Evolutionary conservation across 768 basidiomycete species (phyloP).

Genomic region (Pholiota microspora): DNA sequence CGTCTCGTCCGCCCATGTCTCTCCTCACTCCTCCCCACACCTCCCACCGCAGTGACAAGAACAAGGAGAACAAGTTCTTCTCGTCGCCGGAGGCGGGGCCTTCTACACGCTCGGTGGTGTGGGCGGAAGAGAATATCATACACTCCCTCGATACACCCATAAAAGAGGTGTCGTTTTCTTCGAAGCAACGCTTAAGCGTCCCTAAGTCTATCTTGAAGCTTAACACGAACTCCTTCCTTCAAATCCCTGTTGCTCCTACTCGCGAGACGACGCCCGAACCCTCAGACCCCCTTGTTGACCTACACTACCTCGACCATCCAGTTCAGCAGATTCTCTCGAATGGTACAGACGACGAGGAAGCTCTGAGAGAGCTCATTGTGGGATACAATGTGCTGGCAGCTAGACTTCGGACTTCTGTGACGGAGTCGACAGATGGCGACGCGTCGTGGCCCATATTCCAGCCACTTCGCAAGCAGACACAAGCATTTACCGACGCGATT

Average conservation of each 20-base stretch:
- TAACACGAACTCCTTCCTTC: conserved; percentile 27
- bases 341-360: conserved; percentile 39
- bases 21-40: conserved; percentile 64
- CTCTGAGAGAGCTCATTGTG: conserved; percentile 54
- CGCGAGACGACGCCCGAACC: conserved; percentile 82
- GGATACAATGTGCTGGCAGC: conserved; percentile 71
- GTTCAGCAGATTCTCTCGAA: conserved; percentile 47
- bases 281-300: conserved; percentile 57
- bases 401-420: conserved; percentile 52
- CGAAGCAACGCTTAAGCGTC: conserved; percentile 37
- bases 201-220: conserved; percentile 71
- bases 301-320: conserved; percentile 64
- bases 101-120: conserved; percentile 38
- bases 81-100: conserved; percentile 19
- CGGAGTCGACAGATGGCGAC: conserved; percentile 47
- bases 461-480: conserved; percentile 56
- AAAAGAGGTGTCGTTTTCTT: conserved; percentile 24
- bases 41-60: conserved; percentile 42
- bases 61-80: conserved; percentile 47
- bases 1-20: conserved; percentile 31
- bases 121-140: conserved; percentile 49
- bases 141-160: conserved; percentile 37
- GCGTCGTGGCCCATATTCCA: conserved; percentile 72
- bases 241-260: conserved; percentile 32
- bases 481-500: conserved; percentile 54